phyloP scores from a whole-genome alignment of 2,329 filamentous ascomycete species.

The Elsinoe australis region DNA sequence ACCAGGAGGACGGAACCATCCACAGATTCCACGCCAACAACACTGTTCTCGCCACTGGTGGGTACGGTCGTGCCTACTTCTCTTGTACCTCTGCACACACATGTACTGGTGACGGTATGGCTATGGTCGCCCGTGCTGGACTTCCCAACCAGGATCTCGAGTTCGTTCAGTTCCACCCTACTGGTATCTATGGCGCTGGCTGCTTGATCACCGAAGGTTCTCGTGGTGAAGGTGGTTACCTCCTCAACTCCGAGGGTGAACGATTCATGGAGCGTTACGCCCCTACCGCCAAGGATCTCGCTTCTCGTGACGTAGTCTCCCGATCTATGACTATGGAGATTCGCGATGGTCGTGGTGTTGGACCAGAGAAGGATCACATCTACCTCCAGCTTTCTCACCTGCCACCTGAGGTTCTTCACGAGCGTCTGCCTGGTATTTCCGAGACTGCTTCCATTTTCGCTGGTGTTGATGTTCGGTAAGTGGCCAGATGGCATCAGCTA shows the following conservation, averaged over 20 bases:
- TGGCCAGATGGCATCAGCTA: too few species aligned
- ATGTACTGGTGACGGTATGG: constrained; percentile 98
- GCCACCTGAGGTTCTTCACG: constrained; percentile 82
- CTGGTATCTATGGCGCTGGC: constrained; percentile 96
- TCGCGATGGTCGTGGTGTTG: constrained; percentile 92
- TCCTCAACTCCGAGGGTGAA: constrained; percentile 95
- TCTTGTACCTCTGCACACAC: constrained; percentile 97
- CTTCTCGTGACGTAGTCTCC: constrained; percentile 90
- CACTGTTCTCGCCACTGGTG: constrained; percentile 93
- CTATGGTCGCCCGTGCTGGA: constrained; percentile 96
- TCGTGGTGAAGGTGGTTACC: constrained; percentile 95
- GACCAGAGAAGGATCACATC: constrained; percentile 95
- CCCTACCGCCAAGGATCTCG: constrained; percentile 95
- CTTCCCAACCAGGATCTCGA: constrained; percentile 98
- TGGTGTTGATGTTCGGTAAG: constrained; percentile 76
- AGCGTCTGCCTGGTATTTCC: constrained; percentile 96
- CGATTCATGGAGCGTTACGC: constrained; percentile 99
- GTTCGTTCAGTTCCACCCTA: constrained; percentile 99
- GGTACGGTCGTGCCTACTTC: constrained; percentile 97
- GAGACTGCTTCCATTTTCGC: constrained; percentile 97
- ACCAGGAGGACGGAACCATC: constrained; percentile 96
- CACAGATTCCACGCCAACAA: constrained; percentile 96
- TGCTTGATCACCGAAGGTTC: constrained; percentile 97
- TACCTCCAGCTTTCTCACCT: constrained; percentile 96
- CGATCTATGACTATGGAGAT: constrained; percentile 99